Conservation (phyloP, 2,329 filamentous ascomycete species). For the Colletotrichum orbiculare region DNA sequence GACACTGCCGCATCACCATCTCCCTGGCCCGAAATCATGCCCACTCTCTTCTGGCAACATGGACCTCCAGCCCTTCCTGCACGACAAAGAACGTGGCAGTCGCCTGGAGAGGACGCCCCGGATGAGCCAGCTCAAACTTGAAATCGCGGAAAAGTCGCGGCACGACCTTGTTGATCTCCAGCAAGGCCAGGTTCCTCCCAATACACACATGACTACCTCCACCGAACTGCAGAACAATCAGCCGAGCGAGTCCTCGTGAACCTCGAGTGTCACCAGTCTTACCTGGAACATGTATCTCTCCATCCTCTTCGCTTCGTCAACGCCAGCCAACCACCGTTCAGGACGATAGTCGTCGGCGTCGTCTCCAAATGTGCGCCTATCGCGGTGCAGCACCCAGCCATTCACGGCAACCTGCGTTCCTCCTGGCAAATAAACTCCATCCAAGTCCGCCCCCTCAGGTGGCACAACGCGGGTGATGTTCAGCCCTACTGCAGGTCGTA, state of each 20-base stretch:
- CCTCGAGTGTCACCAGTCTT: conserved; percentile 32
- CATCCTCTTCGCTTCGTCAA: conserved; percentile 57
- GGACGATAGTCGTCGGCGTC: conserved; percentile 65
- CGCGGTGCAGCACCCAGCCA: conserved; percentile 64
- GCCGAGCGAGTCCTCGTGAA: not conserved
- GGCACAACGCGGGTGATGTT: conserved; percentile 65
- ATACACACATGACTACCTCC: conserved; percentile 66
- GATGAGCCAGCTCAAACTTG: conserved; percentile 63
- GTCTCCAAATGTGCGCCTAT: conserved; percentile 58
- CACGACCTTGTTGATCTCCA: conserved; percentile 70
- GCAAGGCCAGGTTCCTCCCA: conserved; percentile 63
- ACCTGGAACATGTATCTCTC: conserved; percentile 68
- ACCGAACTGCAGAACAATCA: conserved; percentile 55
- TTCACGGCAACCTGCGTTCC: conserved; percentile 66
- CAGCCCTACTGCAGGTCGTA: conserved; percentile 64
- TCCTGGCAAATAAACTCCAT: conserved; percentile 61
- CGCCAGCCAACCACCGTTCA: conserved; percentile 64
- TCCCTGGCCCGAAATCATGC: not conserved
- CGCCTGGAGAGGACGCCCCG: conserved; percentile 60
- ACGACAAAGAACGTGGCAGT: conserved; percentile 70
- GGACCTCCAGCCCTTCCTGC: conserved; percentile 66
- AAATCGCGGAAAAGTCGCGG: conserved; percentile 66
- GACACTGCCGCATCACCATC: too few species aligned
- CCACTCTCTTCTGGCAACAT: conserved; percentile 47
- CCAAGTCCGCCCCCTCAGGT: conserved; percentile 61